Conservation (phyloP, 106 monocot genomes). For the Dioscorea dumetorum region DNA sequence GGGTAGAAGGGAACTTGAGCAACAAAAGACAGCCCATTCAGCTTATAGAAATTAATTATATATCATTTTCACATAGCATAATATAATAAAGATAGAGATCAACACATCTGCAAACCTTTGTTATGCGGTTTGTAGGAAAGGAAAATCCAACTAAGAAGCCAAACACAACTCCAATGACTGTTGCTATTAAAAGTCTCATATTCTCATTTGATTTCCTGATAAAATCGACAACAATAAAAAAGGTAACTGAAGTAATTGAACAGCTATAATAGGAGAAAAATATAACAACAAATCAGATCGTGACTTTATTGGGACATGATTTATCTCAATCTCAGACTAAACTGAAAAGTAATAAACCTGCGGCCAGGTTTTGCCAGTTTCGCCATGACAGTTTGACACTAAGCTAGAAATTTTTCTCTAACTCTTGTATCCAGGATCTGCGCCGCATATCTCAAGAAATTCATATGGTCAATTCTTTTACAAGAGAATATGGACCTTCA, state of each 20-base stretch:
- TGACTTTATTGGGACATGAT: not conserved
- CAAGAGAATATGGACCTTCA: not conserved
- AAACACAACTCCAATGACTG: conserved; percentile 46
- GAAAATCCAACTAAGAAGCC: conserved; percentile 75
- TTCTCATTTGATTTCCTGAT: conserved; percentile 47
- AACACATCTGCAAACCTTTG: conserved; percentile 30
- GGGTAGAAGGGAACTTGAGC: conserved; percentile 8
- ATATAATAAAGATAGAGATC: not conserved
- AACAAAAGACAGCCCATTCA: not conserved
- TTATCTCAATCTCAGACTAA: not conserved
- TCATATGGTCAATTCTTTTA: not conserved
- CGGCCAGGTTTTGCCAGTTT: not conserved
- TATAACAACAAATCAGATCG: not conserved
- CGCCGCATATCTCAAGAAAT: not conserved
- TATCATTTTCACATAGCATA: not conserved
- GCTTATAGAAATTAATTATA: not conserved
- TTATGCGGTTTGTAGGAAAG: conserved; percentile 45
- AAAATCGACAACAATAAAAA: conserved; percentile 7
- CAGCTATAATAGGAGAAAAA: not conserved
- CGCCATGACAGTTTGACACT: not conserved
- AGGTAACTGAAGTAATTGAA: not conserved
- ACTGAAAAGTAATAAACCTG: not conserved
- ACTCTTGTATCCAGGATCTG: not conserved
- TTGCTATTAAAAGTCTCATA: conserved; percentile 46
- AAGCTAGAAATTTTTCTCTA: not conserved